Conservation (phyloP, 1,284 basidiomycete genomes). For the Tylopilus sp. region DNA sequence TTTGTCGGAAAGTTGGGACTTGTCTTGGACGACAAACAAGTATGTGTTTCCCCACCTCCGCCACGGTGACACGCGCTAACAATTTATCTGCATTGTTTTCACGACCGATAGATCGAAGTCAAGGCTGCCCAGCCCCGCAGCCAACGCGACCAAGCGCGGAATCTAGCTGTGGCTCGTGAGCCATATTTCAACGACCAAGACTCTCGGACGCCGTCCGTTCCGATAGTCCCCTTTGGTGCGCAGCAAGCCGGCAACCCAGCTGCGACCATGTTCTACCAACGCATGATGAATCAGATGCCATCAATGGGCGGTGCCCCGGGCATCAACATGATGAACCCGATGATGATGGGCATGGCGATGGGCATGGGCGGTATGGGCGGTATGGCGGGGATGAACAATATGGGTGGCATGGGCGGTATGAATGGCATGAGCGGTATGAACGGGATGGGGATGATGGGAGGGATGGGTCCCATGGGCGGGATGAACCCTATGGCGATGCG, state of each 20-base stretch:
- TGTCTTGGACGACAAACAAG: constrained; percentile 77
- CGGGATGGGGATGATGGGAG: constrained; percentile 37
- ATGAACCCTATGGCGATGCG: constrained; percentile 34
- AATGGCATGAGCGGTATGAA: constrained; percentile 31
- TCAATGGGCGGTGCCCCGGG: constrained; percentile 36
- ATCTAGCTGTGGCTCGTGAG: constrained; percentile 27
- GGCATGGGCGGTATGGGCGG: constrained; percentile 39
- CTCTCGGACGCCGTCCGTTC: constrained; percentile 30
- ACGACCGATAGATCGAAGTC: constrained; percentile 68
- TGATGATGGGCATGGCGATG: constrained; percentile 38
- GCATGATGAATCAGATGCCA: constrained; percentile 54
- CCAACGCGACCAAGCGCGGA: constrained; percentile 54
- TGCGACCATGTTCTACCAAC: constrained; percentile 54
- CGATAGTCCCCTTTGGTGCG: constrained; percentile 30
- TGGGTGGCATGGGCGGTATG: constrained; percentile 28
- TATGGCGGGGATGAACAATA: constrained; percentile 33
- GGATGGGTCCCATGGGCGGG: constrained; percentile 36
- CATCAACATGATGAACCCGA: constrained; percentile 37
- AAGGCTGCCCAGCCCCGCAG: constrained; percentile 79
- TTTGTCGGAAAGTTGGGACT: constrained; percentile 68
- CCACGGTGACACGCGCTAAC: neutral
- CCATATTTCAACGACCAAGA: constrained; percentile 33
- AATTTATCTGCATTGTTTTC: too few relatives aligned
- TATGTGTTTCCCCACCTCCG: constrained; percentile 28
- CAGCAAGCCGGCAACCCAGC: constrained; percentile 41